phyloP scores from a whole-genome alignment of 495 filamentous ascomycete genomes.

The Podospora sp. region DNA sequence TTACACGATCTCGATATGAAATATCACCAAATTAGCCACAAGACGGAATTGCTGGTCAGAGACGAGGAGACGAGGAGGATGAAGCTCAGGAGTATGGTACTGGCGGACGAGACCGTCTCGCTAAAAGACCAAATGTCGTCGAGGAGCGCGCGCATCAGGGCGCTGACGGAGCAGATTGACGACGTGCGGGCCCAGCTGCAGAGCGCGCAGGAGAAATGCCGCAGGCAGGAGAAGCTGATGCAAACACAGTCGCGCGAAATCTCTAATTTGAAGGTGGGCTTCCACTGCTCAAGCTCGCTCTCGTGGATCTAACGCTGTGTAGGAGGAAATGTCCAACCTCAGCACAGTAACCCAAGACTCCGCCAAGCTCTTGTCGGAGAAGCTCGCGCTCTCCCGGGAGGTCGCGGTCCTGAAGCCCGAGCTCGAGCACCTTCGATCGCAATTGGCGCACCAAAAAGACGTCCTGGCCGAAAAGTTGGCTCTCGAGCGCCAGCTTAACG shows the following conservation, averaged over 20 bases:
- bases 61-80: conserved; percentile 68
- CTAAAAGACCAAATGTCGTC: conserved; percentile 42
- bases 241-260: conserved; percentile 64
- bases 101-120: conserved; percentile 65
- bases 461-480: conserved; percentile 73
- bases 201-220: conserved; percentile 55
- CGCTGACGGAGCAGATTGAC: conserved; percentile 59
- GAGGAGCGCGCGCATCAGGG: conserved; percentile 60
- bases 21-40: conserved; percentile 61
- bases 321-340: conserved; percentile 71
- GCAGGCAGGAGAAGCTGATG: conserved; percentile 57
- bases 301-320: conserved; percentile 21
- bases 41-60: conserved; percentile 62
- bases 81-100: conserved; percentile 65
- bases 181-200: conserved; percentile 62
- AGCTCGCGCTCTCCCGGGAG: conserved; percentile 71
- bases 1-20: conserved; percentile 62
- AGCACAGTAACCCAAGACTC: conserved; percentile 65
- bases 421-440: conserved; percentile 73
- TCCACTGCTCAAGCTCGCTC: neutral
- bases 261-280: conserved; percentile 64
- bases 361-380: conserved; percentile 73
- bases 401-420: conserved; percentile 72
- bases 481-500: conserved; percentile 71
- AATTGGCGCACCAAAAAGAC: conserved; percentile 65